Conservation (phyloP, 441 rosid species). For the Erodium moschatum region DNA sequence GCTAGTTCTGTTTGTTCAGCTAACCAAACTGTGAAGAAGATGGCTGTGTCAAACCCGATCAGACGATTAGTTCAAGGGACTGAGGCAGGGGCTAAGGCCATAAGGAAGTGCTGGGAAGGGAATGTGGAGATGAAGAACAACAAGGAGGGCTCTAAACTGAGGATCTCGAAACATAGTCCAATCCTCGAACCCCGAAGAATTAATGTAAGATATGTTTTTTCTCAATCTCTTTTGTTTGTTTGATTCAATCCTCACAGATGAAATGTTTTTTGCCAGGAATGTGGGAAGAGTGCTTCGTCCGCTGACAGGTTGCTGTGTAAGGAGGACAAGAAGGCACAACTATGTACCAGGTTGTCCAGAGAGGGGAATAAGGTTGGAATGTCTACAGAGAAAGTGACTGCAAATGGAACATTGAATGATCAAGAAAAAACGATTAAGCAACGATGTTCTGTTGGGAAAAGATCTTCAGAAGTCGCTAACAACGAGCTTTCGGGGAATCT, state of each 20-base stretch:
- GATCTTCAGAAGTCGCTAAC: conserved; percentile 33
- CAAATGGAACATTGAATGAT: conserved; percentile 41
- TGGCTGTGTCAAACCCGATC: conserved; percentile 33
- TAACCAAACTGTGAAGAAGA: conserved; percentile 46
- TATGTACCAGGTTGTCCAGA: conserved; percentile 40
- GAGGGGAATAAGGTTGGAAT: conserved; percentile 43
- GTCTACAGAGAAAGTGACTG: conserved; percentile 40
- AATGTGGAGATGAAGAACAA: conserved; percentile 49
- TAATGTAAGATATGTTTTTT: conserved; percentile 43
- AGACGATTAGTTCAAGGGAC: conserved; percentile 61
- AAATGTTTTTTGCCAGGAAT: conserved; percentile 40
- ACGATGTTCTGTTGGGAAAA: conserved; percentile 38
- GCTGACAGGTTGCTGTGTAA: conserved; percentile 48
- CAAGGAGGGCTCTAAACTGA: conserved; percentile 40
- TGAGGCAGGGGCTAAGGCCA: conserved; percentile 77
- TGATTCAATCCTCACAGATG: background rate
- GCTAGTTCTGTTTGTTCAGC: conserved; percentile 36
- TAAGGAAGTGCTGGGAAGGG: conserved; percentile 97
- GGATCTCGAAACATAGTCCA: conserved; percentile 34
- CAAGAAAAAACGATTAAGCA: conserved; percentile 41
- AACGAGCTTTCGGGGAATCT: conserved; percentile 58
- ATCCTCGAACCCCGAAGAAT: conserved; percentile 46
- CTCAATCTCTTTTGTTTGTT: background rate
- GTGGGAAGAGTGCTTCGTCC: conserved; percentile 56
- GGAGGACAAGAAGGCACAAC: conserved; percentile 47